Percentiles rank a stretch among this genome's conserved stretches.
Evolutionary conservation across 495 filamentous ascomycete species (phyloP).

Genomic region (Hypoxylon subgilvum): DNA sequence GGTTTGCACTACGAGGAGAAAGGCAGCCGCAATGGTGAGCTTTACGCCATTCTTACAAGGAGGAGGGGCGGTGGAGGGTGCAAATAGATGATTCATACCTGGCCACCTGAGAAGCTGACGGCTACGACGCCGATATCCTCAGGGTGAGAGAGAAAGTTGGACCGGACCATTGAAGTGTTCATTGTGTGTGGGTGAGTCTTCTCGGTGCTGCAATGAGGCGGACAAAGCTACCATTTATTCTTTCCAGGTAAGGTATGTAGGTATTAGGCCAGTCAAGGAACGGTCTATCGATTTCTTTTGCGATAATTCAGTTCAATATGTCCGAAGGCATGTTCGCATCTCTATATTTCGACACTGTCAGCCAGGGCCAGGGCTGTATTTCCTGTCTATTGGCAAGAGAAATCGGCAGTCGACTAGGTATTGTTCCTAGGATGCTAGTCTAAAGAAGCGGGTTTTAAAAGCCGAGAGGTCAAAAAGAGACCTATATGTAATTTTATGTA

Average conservation of each 20-base stretch:
- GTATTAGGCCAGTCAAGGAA: not conserved
- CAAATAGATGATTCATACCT: constrained; percentile 65
- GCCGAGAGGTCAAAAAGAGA: no score
- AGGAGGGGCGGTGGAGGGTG: not conserved
- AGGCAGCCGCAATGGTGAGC: constrained; percentile 25
- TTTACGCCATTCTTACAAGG: not conserved
- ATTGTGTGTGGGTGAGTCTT: constrained; percentile 23
- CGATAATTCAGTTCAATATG: no score
- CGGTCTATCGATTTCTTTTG: not conserved
- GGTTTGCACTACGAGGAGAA: constrained; percentile 71
- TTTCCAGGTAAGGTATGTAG: not conserved
- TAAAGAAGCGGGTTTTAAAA: no score
- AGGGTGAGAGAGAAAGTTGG: constrained; percentile 79
- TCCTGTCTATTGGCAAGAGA: no score
- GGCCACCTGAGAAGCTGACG: constrained; percentile 95
- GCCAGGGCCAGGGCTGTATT: no score
- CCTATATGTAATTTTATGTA: no score
- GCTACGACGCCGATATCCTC: constrained; percentile 89
- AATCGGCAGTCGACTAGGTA: no score
- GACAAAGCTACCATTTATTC: not conserved
- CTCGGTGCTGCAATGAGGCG: not conserved
- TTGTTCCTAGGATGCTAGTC: no score
- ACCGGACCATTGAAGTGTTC: constrained; percentile 72
- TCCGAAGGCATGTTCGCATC: no score
- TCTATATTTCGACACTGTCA: no score